A percentile compares a stretch with the other conserved stretches of the same genome.
These are phyloP conservation scores for Aspergillus carbonarius DNA, from an alignment of 2,329 filamentous ascomycete genomes.

Conservation along the genomic window DNA sequence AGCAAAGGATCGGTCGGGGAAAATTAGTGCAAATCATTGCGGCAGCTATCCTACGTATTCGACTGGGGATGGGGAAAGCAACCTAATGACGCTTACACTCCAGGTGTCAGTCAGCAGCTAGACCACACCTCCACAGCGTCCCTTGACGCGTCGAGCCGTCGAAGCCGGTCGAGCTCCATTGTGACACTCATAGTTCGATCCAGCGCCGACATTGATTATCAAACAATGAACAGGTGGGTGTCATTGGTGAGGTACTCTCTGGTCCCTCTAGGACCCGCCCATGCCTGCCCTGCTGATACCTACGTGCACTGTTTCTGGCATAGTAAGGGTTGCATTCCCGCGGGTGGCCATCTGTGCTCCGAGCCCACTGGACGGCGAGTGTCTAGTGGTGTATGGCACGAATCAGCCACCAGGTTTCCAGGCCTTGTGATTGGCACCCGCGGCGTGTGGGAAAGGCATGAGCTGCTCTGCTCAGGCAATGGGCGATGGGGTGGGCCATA, in stretches of 20 bases:
- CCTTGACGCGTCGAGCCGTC: conserved; percentile 10
- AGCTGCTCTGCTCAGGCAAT: conserved; percentile 23
- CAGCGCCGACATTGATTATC: background rate
- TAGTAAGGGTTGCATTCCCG: conserved; percentile 38
- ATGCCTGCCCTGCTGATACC: conserved; percentile 25
- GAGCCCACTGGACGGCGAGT: conserved; percentile 19
- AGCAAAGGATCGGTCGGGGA: conserved; percentile 14
- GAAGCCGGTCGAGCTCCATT: conserved; percentile 10
- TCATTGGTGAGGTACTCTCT: conserved; percentile 20
- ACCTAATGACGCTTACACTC: conserved; percentile 40
- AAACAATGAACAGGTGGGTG: conserved; percentile 1
- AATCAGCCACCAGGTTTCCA: conserved; percentile 23
- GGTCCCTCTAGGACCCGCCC: conserved; percentile 22
- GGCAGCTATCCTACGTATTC: conserved; percentile 9
- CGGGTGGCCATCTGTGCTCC: conserved; percentile 31
- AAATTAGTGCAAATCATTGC: conserved; percentile 11
- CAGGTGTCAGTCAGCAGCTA: conserved; percentile 6
- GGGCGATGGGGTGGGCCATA: conserved; percentile 21
- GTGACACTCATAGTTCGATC: conserved; percentile 8
- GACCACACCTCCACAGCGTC: conserved; percentile 1
- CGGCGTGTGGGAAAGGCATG: conserved; percentile 14
- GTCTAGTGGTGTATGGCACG: conserved; percentile 24
- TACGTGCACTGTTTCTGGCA: conserved; percentile 31
- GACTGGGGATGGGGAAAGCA: conserved; percentile 19
- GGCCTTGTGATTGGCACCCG: conserved; percentile 26